These are phyloP conservation scores for Candida smagusa DNA, from an alignment of 1,139 yeast genomes.

Conservation along the genomic window DNA sequence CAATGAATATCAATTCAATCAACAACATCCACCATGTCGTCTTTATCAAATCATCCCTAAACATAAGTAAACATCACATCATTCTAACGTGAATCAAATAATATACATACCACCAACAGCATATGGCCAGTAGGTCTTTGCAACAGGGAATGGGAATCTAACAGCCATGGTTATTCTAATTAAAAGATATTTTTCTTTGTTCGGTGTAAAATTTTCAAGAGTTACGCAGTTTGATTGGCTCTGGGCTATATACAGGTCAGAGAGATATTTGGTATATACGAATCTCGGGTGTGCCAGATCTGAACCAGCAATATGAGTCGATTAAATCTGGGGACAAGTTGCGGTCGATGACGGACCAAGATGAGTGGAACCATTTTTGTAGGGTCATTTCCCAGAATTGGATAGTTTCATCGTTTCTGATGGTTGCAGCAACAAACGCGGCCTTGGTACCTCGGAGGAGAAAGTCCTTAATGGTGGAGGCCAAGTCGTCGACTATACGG, in stretches of 20 bases:
- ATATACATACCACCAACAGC: slow-evolving; percentile 49
- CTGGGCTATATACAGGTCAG: not conserved
- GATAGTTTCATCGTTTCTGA: slow-evolving; percentile 61
- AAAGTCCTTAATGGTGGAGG: slow-evolving; percentile 44
- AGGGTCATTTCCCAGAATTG: slow-evolving; percentile 49
- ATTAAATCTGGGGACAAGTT: slow-evolving; percentile 18
- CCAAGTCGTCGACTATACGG: slow-evolving; percentile 53
- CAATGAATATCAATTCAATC: too few species aligned
- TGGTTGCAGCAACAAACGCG: slow-evolving; percentile 68
- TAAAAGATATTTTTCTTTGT: not conserved
- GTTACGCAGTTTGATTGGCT: slow-evolving; percentile 1
- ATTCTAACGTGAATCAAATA: too few species aligned
- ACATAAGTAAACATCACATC: too few species aligned
- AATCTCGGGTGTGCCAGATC: slow-evolving; percentile 40
- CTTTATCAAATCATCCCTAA: too few species aligned
- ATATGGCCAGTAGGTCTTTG: slow-evolving; percentile 49
- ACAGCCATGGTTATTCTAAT: slow-evolving; percentile 13
- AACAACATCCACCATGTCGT: too few species aligned
- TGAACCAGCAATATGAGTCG: slow-evolving; percentile 26
- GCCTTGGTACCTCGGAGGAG: slow-evolving; percentile 26
- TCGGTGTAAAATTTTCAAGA: slow-evolving; percentile 1
- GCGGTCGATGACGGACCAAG: slow-evolving; percentile 22
- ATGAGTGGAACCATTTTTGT: slow-evolving; percentile 17
- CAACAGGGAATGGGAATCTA: slow-evolving; percentile 46
- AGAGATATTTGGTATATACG: slow-evolving; percentile 30